Percentiles rank a stretch among this genome's conserved stretches.
Conservation (phyloP, 192 early-diverging fungal species). For the Coemansia furcata region DNA sequence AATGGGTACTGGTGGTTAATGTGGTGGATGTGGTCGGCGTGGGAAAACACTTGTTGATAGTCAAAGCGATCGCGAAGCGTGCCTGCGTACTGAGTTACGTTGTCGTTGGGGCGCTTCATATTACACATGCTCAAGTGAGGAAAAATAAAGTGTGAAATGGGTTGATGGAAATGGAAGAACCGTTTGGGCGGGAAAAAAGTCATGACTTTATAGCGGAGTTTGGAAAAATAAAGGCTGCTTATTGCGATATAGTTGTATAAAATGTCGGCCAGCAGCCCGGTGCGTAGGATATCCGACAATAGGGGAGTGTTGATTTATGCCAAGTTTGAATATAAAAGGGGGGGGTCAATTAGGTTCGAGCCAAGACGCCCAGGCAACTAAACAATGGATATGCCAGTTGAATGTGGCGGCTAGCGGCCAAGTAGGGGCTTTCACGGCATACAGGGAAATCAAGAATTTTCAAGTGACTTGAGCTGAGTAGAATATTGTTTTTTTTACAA, state of each 20-base stretch:
- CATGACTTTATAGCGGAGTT: conserved; percentile 1
- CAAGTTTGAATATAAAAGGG: neutral
- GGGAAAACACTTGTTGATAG: neutral
- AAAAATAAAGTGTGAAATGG: neutral
- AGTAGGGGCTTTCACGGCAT: neutral
- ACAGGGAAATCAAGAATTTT: neutral
- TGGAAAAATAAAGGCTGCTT: neutral
- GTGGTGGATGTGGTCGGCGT: neutral
- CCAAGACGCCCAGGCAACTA: neutral
- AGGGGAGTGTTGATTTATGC: neutral
- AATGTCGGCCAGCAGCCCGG: neutral
- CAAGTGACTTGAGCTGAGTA: neutral
- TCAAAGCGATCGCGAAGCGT: neutral
- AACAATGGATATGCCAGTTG: neutral
- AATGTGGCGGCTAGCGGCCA: neutral
- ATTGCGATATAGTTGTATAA: neutral
- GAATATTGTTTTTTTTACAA: neutral
- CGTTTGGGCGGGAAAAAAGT: too few species aligned
- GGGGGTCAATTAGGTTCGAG: neutral
- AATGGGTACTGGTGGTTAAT: neutral
- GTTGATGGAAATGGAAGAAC: neutral
- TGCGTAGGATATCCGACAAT: conserved; percentile 5
- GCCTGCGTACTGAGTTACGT: neutral
- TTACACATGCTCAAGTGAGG: too few species aligned
- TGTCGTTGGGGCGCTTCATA: neutral